Percentiles rank a stretch among this genome's conserved stretches.
These are phyloP conservation scores for Ophiostoma piceae DNA, from an alignment of 2,329 filamentous ascomycete species.

Conservation along the genomic window DNA sequence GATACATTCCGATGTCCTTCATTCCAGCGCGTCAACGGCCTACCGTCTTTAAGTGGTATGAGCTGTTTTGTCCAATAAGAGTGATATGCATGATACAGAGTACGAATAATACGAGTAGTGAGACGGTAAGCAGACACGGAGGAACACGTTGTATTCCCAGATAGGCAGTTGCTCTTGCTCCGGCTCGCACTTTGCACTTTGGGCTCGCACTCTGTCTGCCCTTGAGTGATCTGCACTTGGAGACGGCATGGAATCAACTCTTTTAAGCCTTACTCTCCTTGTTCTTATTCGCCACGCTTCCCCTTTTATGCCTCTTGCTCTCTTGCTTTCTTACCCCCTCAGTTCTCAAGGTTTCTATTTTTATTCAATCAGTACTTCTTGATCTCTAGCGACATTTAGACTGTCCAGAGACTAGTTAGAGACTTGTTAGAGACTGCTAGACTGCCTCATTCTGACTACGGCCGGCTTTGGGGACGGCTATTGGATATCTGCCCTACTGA, in stretches of 20 bases:
- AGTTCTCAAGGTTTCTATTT: background rate
- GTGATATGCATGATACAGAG: background rate
- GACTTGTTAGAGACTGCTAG: background rate
- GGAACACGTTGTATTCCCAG: background rate
- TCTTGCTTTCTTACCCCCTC: no score
- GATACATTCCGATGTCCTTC: conserved; percentile 5
- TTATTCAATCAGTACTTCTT: background rate
- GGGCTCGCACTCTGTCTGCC: background rate
- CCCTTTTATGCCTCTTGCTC: background rate
- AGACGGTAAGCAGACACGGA: background rate
- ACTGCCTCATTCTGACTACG: background rate
- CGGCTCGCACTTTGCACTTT: background rate
- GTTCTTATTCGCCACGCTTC: no score
- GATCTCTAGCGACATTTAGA: background rate
- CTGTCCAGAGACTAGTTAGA: background rate
- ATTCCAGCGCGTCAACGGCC: background rate
- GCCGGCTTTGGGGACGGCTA: background rate
- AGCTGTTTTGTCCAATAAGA: background rate
- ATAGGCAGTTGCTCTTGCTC: conserved; percentile 1
- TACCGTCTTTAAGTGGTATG: background rate
- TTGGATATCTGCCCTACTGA: background rate
- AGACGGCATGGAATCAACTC: background rate
- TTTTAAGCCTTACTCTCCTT: background rate
- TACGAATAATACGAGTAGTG: background rate
- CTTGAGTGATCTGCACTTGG: no score